Conservation (phyloP, 768 basidiomycete genomes). For the Lanmaoa pseudosensibilis region DNA sequence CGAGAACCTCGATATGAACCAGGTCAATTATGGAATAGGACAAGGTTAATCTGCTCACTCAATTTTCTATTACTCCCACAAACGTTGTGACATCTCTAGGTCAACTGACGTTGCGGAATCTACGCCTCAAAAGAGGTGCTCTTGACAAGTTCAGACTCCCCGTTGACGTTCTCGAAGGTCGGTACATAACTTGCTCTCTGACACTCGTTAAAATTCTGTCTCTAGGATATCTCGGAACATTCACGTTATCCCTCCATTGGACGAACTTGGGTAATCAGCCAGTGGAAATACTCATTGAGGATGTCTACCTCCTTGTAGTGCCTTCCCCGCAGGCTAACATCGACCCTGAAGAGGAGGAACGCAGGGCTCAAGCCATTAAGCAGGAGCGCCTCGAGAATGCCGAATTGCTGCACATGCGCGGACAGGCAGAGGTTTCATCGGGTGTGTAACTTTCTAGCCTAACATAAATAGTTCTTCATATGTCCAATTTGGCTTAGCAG, state of each 20-base stretch:
- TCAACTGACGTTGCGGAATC: constrained; percentile 72
- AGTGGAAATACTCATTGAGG: constrained; percentile 87
- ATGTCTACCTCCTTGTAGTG: constrained; percentile 91
- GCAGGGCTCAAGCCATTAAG: constrained; percentile 80
- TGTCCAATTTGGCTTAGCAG: constrained; percentile 27
- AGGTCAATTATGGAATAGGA: constrained; percentile 90
- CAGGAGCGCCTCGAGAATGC: constrained; percentile 86
- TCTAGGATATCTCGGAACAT: constrained; percentile 80
- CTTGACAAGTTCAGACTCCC: constrained; percentile 95
- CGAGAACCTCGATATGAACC: constrained; percentile 92
- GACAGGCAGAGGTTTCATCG: constrained; percentile 49
- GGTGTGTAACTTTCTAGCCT: constrained; percentile 36
- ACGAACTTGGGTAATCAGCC: constrained; percentile 87
- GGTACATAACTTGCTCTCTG: background rate
- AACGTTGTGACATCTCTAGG: constrained; percentile 42
- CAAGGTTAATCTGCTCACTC: constrained; percentile 52
- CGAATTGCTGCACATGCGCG: constrained; percentile 73
- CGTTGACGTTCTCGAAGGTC: constrained; percentile 92
- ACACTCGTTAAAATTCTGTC: background rate
- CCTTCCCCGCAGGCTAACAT: constrained; percentile 68
- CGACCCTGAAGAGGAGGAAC: constrained; percentile 84
- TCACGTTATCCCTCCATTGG: constrained; percentile 86
- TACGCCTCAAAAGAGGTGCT: constrained; percentile 89
- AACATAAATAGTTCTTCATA: background rate
- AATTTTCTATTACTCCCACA: background rate